Conservation (phyloP, 2,329 filamentous ascomycete species). For the Cercospora sp. region DNA sequence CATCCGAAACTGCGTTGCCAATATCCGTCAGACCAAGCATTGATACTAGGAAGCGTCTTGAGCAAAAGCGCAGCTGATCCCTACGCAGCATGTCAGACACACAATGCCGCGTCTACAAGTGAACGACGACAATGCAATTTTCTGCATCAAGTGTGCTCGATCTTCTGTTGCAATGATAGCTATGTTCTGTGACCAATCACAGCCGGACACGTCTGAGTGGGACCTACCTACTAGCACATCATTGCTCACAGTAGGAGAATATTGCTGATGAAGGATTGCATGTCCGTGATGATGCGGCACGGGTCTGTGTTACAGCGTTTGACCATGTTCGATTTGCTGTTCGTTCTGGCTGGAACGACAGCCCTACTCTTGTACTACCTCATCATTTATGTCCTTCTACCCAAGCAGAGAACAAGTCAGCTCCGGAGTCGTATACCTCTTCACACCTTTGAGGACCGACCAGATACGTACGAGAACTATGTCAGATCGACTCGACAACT, state of each 20-base stretch:
- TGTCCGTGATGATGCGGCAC: background rate
- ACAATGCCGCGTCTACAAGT: background rate
- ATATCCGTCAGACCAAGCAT: background rate
- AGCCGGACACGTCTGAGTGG: constrained; percentile 12
- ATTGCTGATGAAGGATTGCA: background rate
- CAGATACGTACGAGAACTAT: constrained; percentile 18
- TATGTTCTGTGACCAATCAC: constrained; percentile 13
- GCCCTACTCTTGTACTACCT: background rate
- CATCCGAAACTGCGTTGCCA: background rate
- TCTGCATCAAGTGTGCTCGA: background rate
- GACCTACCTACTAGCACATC: background rate
- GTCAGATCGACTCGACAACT: constrained; percentile 18
- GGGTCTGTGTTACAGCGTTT: background rate
- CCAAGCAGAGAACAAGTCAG: background rate
- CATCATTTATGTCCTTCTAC: background rate
- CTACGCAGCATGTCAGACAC: too few relatives aligned
- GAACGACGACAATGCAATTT: background rate
- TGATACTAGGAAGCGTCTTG: background rate
- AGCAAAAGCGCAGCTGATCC: background rate
- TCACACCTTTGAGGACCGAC: constrained; percentile 14
- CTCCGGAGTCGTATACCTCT: constrained; percentile 3
- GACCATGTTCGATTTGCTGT: background rate
- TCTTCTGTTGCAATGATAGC: background rate
- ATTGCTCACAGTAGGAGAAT: background rate
- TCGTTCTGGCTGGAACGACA: background rate